A percentile compares a stretch with the other conserved stretches of the same genome.
phyloP scores from a whole-genome alignment of 2,329 filamentous ascomycete species.

The Sordariomycetes sp. region DNA sequence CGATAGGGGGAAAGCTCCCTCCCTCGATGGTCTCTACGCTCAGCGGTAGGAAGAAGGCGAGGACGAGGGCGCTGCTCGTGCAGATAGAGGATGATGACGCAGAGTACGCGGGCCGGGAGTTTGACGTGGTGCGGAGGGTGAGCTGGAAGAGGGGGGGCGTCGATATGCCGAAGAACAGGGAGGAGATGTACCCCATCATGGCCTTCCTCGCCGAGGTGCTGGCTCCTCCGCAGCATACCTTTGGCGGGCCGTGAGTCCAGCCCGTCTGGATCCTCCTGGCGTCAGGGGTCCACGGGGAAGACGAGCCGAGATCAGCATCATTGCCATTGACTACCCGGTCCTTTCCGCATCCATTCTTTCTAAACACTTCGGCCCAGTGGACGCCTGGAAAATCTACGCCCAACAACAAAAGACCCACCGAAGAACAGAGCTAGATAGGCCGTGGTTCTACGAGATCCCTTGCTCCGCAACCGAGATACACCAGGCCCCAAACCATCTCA shows the following conservation, averaged over 20 bases:
- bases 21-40: slow-evolving; percentile 32
- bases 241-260: not conserved
- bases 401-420: not conserved
- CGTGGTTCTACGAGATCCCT: no score
- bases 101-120: slow-evolving; percentile 51
- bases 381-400: not conserved
- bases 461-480: no score
- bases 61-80: slow-evolving; percentile 48
- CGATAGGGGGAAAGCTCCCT: slow-evolving; percentile 48
- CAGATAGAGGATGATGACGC: slow-evolving; percentile 47
- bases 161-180: slow-evolving; percentile 67
- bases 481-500: no score
- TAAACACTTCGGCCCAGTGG: not conserved
- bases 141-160: slow-evolving; percentile 61
- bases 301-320: not conserved
- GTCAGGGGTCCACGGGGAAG: not conserved
- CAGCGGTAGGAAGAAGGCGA: slow-evolving; percentile 35
- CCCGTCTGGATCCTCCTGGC: no score
- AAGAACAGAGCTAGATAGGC: no score
- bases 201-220: slow-evolving; percentile 62
- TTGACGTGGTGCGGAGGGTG: slow-evolving; percentile 52
- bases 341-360: not conserved
- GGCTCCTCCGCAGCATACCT: not conserved
- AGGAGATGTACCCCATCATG: slow-evolving; percentile 88
- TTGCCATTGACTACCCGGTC: not conserved